Evolutionary conservation across 352 stramenopile genomes (phyloP).

Genomic region (Phytophthora fragariaefolia): DNA sequence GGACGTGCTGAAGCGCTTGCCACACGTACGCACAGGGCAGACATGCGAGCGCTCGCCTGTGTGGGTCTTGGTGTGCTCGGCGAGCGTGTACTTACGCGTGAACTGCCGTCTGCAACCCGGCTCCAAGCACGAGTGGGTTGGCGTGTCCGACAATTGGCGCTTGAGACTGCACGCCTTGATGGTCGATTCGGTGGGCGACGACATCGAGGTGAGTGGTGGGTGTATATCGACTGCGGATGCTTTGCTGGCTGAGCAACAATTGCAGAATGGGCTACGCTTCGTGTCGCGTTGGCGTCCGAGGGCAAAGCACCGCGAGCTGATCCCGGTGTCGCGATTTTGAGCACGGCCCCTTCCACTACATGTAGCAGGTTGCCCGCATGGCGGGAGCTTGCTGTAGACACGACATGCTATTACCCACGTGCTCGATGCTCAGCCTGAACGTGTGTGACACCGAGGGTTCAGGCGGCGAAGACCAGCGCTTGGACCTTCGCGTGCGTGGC

Average conservation of each 20-base stretch:
- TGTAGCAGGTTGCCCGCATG: too few relatives aligned
- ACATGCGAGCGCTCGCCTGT: slow-evolving; percentile 46
- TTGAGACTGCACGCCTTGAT: slow-evolving; percentile 26
- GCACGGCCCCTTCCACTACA: too few relatives aligned
- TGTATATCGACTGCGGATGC: neutral
- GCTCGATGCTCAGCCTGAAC: slow-evolving; percentile 14
- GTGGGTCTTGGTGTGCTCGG: too few relatives aligned
- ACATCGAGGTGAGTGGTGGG: slow-evolving; percentile 8
- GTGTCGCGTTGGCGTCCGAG: neutral
- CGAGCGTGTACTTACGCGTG: slow-evolving; percentile 67
- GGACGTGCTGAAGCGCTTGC: slow-evolving; percentile 53
- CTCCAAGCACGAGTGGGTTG: slow-evolving; percentile 28
- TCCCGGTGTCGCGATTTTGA: slow-evolving; percentile 19
- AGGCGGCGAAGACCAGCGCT: slow-evolving; percentile 1
- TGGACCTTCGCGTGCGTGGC: slow-evolving; percentile 2
- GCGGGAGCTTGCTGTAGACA: slow-evolving; percentile 23
- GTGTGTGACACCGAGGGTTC: slow-evolving; percentile 27
- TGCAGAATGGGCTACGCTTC: slow-evolving; percentile 29
- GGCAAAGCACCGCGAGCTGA: slow-evolving; percentile 8
- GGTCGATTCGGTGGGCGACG: slow-evolving; percentile 19
- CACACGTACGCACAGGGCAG: slow-evolving; percentile 35
- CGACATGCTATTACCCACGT: slow-evolving; percentile 29
- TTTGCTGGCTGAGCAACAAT: slow-evolving; percentile 26
- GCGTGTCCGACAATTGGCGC: slow-evolving; percentile 21
- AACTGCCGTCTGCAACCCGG: slow-evolving; percentile 47